These are phyloP conservation scores for Trichoderma semiorbis DNA, from an alignment of 2,329 filamentous ascomycete genomes.

Conservation along the genomic window DNA sequence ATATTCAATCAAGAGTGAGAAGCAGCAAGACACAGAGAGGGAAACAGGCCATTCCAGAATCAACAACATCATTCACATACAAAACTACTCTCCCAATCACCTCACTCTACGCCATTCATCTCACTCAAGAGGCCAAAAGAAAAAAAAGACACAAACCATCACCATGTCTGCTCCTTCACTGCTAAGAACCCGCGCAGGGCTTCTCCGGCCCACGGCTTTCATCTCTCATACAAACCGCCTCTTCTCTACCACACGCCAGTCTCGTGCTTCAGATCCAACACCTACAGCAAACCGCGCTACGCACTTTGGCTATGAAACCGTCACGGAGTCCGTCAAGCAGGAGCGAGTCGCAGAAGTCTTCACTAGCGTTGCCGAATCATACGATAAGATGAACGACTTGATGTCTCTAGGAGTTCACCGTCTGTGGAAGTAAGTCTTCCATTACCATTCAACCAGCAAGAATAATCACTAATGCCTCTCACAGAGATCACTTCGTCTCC, in stretches of 20 bases:
- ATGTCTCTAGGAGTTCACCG: slow-evolving; percentile 98
- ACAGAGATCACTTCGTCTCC: slow-evolving; percentile 83
- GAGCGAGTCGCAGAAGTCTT: slow-evolving; percentile 79
- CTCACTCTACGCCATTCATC: not conserved
- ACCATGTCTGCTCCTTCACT: slow-evolving; percentile 28
- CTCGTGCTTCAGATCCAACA: slow-evolving; percentile 20
- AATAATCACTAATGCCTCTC: not conserved
- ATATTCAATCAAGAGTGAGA: not conserved
- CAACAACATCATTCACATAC: not conserved
- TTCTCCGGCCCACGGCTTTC: slow-evolving; percentile 22
- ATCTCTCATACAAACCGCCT: slow-evolving; percentile 26
- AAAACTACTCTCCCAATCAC: not conserved
- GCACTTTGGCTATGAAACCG: slow-evolving; percentile 87
- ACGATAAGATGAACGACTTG: slow-evolving; percentile 98
- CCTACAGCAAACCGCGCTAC: slow-evolving; percentile 56
- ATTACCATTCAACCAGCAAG: not conserved
- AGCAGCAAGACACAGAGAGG: not conserved
- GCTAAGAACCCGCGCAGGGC: slow-evolving; percentile 28
- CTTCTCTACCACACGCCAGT: slow-evolving; percentile 27
- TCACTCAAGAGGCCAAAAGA: not conserved
- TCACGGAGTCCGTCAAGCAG: slow-evolving; percentile 74
- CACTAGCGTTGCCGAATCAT: slow-evolving; percentile 88
- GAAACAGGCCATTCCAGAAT: not conserved
- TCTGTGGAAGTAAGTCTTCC: slow-evolving; percentile 69
- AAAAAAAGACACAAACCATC: not conserved